Evolutionary conservation across 2,329 filamentous ascomycete species (phyloP).

Genomic region (Pestalotiopsis sp.): DNA sequence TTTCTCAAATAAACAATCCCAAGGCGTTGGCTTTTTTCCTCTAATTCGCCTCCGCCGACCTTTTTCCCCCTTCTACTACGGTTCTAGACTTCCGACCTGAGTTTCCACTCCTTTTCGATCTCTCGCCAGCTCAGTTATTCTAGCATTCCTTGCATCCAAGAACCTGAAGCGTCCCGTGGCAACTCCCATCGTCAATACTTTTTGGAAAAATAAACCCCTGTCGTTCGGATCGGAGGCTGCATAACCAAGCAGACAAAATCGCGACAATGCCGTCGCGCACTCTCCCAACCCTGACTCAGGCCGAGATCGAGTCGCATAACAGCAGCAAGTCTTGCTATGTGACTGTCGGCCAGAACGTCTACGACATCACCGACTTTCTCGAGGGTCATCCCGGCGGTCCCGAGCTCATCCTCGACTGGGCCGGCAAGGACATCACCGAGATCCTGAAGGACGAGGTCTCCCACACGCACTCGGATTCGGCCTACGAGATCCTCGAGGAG

Average conservation of each 20-base stretch:
- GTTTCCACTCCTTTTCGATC: neutral
- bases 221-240: neutral
- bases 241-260: neutral
- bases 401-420: slow-evolving; percentile 87
- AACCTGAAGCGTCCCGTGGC: neutral
- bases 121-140: neutral
- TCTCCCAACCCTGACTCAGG: slow-evolving; percentile 78
- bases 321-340: slow-evolving; percentile 87
- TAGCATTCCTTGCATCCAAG: neutral
- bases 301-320: slow-evolving; percentile 82
- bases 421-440: slow-evolving; percentile 78
- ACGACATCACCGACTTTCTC: slow-evolving; percentile 90
- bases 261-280: slow-evolving; percentile 73
- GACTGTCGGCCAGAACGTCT: slow-evolving; percentile 85
- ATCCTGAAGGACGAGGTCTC: slow-evolving; percentile 83
- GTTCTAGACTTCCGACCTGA: neutral
- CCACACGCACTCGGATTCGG: slow-evolving; percentile 84
- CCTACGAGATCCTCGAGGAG: slow-evolving; percentile 95
- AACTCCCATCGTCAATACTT: no score
- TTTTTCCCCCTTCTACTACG: neutral
- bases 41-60: neutral
- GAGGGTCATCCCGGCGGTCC: slow-evolving; percentile 88
- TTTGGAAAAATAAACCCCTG: neutral
- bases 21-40: neutral
- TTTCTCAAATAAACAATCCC: neutral